Evolutionary conservation across 176 grass and related monocot species (phyloP), one percentile per base, ranked within the genome.

Genomic region (Thinopyrum elongatum): DNA sequence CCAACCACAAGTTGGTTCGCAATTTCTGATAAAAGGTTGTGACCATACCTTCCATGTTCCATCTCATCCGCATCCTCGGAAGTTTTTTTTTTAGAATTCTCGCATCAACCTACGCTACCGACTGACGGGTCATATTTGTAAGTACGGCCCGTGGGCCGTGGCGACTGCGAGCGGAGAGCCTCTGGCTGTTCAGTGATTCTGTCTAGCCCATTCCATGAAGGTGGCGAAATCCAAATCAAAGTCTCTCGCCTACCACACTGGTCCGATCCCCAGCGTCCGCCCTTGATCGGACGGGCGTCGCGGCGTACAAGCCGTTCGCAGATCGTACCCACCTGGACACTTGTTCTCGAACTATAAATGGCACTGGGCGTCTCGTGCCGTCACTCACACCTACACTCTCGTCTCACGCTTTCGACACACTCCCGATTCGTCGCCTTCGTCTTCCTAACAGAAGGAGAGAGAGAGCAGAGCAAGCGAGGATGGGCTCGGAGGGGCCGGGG

Each of bases 141-240:
- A 7, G 13, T 10, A 21, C 36, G 70, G 21, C 35, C 36, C 11
- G 12, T 73, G 70, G 70, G 70, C 66, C 55, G 47, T 61, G 44
- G 44, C 6, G 25, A 11, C 26, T 22, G 36, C 35, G 8, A 17
- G 49, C 15, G 6, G 23, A 47, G 10, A 61, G 6, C 2, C 8
- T 35, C 34, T 5, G 34, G 34, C 34, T 51, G 15, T 51, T 51
- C 5, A 17, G 49, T 53, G 49, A 53, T 19, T 53, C 16, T 7
- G 6, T 19, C 1, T 53, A 53, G 49, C 59, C 70, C 88, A 77
- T 59, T 74, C 8, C 35, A 59, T 33, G 60, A 9, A 6, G 63
- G 80, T 72, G 64, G 89, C 44, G 25, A 87, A 90, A 22, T 90
- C 74, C 80, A 59, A 90, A 42, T 74, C 31, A 3, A 58, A 79